Evolutionary conservation across 2,329 filamentous ascomycete species (phyloP).

Genomic region (Xylariaceae sp.): DNA sequence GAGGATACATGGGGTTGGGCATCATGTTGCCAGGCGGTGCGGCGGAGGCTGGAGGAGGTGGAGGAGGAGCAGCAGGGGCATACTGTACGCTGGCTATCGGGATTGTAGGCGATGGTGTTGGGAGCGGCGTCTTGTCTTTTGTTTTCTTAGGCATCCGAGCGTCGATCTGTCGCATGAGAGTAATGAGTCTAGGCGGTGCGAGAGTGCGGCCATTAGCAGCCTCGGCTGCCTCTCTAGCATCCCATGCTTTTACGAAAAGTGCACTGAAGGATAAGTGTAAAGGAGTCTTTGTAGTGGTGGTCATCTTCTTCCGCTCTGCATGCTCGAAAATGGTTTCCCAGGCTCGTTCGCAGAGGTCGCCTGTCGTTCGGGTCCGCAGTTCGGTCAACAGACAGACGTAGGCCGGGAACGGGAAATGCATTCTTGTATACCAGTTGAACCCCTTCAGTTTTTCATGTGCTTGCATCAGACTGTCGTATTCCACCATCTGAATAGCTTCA

Average conservation of each 20-base stretch:
- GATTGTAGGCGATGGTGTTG: slow-evolving; percentile 27
- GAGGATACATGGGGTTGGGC: slow-evolving; percentile 20
- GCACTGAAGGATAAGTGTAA: slow-evolving; percentile 55
- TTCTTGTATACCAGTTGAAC: slow-evolving; percentile 56
- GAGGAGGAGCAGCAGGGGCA: slow-evolving; percentile 8
- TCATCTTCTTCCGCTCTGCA: slow-evolving; percentile 48
- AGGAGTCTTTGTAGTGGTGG: slow-evolving; percentile 48
- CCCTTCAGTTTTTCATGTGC: slow-evolving; percentile 46
- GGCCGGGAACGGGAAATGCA: slow-evolving; percentile 58
- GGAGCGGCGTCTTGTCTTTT: slow-evolving; percentile 28
- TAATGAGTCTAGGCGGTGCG: slow-evolving; percentile 44
- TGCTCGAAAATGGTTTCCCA: slow-evolving; percentile 56
- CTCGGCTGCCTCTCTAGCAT: slow-evolving; percentile 49
- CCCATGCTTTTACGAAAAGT: slow-evolving; percentile 61
- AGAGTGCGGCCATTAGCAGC: slow-evolving; percentile 40
- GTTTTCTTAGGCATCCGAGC: slow-evolving; percentile 30
- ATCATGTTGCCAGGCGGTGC: slow-evolving; percentile 10
- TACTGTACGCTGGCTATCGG: slow-evolving; percentile 17
- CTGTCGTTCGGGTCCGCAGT: slow-evolving; percentile 47
- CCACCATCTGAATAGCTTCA: slow-evolving; percentile 54
- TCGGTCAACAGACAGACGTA: slow-evolving; percentile 59
- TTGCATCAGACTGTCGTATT: slow-evolving; percentile 56
- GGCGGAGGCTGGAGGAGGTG: slow-evolving; percentile 16
- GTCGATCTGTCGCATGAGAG: slow-evolving; percentile 41
- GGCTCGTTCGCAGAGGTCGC: slow-evolving; percentile 55